These are phyloP conservation scores for Zygotorulaspora danielsina DNA, from an alignment of 805 yeast genomes.

Conservation along the genomic window DNA sequence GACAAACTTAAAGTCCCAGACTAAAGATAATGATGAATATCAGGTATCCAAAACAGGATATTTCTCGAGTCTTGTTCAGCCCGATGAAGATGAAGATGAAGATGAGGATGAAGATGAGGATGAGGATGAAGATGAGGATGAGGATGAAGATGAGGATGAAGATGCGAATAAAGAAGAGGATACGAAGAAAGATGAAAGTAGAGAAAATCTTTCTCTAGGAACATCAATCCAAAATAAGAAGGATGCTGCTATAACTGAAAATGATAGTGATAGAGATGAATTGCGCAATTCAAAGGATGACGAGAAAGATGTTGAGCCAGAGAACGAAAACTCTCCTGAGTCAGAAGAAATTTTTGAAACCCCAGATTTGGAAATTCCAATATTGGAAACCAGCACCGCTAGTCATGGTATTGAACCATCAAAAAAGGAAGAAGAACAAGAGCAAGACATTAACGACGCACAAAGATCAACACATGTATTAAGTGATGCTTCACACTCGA, in stretches of 20 bases:
- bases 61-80: conserved; percentile 16
- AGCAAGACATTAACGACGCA: not conserved
- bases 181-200: too few relatives aligned
- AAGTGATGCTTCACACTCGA: conserved; percentile 9
- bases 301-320: too few relatives aligned
- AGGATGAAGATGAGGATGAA: not conserved
- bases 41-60: conserved; percentile 25
- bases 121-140: not conserved
- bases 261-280: too few relatives aligned
- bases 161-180: too few relatives aligned
- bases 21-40: conserved; percentile 15
- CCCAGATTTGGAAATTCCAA: not conserved
- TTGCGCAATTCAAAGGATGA: too few relatives aligned
- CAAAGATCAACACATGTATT: not conserved
- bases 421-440: not conserved
- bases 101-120: not conserved
- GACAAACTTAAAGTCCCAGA: not conserved
- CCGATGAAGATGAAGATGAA: conserved; percentile 9
- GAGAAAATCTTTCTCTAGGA: too few relatives aligned
- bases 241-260: too few relatives aligned
- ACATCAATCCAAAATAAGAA: too few relatives aligned
- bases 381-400: not conserved
- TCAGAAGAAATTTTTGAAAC: not conserved
- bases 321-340: not conserved
- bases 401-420: not conserved